These are phyloP conservation scores for Tylopilus felleus DNA, from an alignment of 768 basidiomycete genomes.

Conservation along the genomic window DNA sequence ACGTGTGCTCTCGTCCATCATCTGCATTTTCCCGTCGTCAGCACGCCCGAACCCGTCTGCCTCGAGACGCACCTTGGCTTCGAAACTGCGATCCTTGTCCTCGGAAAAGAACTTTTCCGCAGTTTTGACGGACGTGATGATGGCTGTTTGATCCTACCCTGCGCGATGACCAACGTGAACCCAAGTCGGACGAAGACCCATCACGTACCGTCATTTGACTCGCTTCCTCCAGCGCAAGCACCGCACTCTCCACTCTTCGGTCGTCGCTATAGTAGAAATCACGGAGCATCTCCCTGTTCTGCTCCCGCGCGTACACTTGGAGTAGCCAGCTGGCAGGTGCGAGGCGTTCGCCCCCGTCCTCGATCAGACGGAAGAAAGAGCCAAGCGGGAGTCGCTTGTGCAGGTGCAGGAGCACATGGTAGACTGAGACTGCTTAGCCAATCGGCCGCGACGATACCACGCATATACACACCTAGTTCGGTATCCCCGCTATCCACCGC, in stretches of 20 bases:
- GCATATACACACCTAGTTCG: constrained; percentile 66
- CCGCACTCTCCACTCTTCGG: constrained; percentile 87
- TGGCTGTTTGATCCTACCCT: constrained; percentile 66
- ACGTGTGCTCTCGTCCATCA: constrained; percentile 82
- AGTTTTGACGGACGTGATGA: constrained; percentile 66
- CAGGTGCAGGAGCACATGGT: constrained; percentile 87
- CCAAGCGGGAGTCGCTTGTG: constrained; percentile 82
- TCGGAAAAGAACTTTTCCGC: constrained; percentile 94
- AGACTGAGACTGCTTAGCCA: constrained; percentile 54
- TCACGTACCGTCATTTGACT: constrained; percentile 53
- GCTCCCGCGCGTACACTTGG: constrained; percentile 88
- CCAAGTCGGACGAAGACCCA: neutral
- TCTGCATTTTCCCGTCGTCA: constrained; percentile 45
- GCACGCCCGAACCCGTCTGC: neutral
- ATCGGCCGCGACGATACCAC: neutral
- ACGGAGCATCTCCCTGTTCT: constrained; percentile 85
- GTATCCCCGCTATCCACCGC: constrained; percentile 95
- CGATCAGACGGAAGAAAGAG: constrained; percentile 90
- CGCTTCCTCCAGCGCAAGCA: constrained; percentile 85
- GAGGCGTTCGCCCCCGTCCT: constrained; percentile 79
- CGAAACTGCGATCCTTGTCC: constrained; percentile 88
- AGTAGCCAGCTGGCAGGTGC: constrained; percentile 74
- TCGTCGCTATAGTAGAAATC: constrained; percentile 99
- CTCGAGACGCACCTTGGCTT: constrained; percentile 68
- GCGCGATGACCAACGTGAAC: constrained; percentile 1